Evolutionary conservation across 192 early-diverging fungal species (phyloP), one percentile per base, ranked within the genome.

Genomic region (Kappamyces sp.): DNA sequence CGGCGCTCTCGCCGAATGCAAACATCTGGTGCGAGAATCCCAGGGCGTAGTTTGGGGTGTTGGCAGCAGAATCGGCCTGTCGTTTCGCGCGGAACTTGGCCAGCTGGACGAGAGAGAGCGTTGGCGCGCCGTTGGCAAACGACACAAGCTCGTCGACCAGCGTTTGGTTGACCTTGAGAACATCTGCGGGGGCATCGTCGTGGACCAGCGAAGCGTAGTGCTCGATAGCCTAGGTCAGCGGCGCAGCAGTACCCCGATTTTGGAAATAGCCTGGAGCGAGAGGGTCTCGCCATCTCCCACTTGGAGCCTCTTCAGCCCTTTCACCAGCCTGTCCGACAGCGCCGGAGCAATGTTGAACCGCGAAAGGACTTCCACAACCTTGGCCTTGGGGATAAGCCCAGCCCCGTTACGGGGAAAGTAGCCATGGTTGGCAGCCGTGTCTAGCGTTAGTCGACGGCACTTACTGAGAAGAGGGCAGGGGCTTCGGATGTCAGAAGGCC

Each of bases 121-220:
- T 23, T 34, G 50, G 51, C 3, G 58, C 62, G 43, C 68, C 65
- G 40, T 54, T 47, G 2, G 62, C 46, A 4, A 37, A 35, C 1
- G 57, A 34, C 10, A 61, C 39, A 1, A 71, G 32, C 31, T 40
- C 43, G 6, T 57, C 48, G 23, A 64, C 54, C 36, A 73, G 64
- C 4, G 5, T 43, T 46, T 47, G 39, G 31, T 66, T 35, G 32
- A 49, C 40, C 6, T n/a, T 0, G 9, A n/a, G 9, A 60, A 42
- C 59, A 60, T 69, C 65, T 12, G 58, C 66, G 43, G 6, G 39
- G 10, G 8, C 32, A 50, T 74, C 72, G 44, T 48, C 9, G 37
- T 65, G 60, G 1, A 64, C 47, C 13, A 74, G 49, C 35, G 68
- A 71, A 8, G 65, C 60, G 40, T 74, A 67, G 61, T 74, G 72